phyloP scores from a whole-genome alignment of 768 basidiomycete species.

The Lactifluus volemus region DNA sequence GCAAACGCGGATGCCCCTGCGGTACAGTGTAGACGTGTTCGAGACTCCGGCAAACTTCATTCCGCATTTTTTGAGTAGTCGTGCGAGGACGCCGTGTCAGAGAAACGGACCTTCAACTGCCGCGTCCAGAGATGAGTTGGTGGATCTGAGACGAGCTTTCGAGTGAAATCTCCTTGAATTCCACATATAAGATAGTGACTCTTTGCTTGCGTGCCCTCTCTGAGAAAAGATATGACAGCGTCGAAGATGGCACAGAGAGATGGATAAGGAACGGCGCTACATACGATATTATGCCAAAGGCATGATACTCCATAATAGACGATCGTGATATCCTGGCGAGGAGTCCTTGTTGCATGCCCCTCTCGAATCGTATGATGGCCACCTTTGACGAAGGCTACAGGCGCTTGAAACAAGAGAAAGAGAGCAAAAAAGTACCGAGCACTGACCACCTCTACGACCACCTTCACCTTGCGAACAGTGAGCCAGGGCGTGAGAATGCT shows the following conservation, averaged over 20 bases:
- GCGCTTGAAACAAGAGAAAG: neutral
- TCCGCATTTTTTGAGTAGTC: neutral
- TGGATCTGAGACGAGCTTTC: slow-evolving; percentile 57
- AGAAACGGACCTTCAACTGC: slow-evolving; percentile 53
- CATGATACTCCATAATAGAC: slow-evolving; percentile 73
- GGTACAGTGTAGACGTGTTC: slow-evolving; percentile 73
- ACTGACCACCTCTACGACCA: slow-evolving; percentile 69
- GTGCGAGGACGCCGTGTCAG: neutral
- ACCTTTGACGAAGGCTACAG: slow-evolving; percentile 68
- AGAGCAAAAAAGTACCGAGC: neutral
- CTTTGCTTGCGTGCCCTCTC: slow-evolving; percentile 63
- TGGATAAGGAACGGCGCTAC: slow-evolving; percentile 21
- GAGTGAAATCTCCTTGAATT: slow-evolving; percentile 77
- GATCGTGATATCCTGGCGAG: slow-evolving; percentile 66
- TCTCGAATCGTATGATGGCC: slow-evolving; percentile 67
- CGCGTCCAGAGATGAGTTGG: slow-evolving; percentile 71
- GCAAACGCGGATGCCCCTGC: slow-evolving; percentile 71
- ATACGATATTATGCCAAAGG: slow-evolving; percentile 71
- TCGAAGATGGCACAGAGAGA: slow-evolving; percentile 12
- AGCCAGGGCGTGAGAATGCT: slow-evolving; percentile 71
- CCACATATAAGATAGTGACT: slow-evolving; percentile 78
- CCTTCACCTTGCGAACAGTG: slow-evolving; percentile 60
- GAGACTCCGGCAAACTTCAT: slow-evolving; percentile 72
- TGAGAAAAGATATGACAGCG: slow-evolving; percentile 23
- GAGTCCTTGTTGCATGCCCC: slow-evolving; percentile 80